Evolutionary conservation across 176 grass and related monocot species (phyloP), one percentile per base, ranked within the genome.

Genomic region (Pontederia paniculata): DNA sequence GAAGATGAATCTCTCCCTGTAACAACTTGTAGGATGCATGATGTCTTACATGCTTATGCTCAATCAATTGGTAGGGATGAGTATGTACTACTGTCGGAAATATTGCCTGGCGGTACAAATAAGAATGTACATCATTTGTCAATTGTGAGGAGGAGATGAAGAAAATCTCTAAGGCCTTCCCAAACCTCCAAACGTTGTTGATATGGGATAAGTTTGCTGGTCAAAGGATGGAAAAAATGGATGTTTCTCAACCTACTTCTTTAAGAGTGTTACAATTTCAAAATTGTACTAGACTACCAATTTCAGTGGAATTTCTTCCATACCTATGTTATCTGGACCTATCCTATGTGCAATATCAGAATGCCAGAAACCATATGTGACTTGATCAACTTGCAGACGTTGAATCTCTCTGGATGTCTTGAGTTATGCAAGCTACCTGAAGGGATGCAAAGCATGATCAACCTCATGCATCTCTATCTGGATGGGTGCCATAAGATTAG

Each of bases 41-140:
- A 63, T 64, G 42, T 71, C 1, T 66, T 78, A 47, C 76, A 78
- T 54, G 68, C 59, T 23, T 68, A 72, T 60, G 76, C 45, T 11
- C 11, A 22, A 10, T 78, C 59, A 10, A 23, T 66, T 21, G 43
- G 12, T 63, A 21, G 42, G 9, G 9, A 16, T 45, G 5, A 14
- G 12, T 68, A 13, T 20, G 2, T 44, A 44, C 1, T 44, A 8
- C 15, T 28, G 14, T 22, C 5, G 44, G 12, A 60, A 12, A 13
- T 0, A 45, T 21, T 23, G 48, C 44, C 52, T 21, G 10, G 14
- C 10, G 52, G 17, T 70, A 56, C n/a, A 44, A 54, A 14, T 22
- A 44, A 2, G 48, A 55, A n/a, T 53, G 52, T 42, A 17, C 23
- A 48, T 48, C 53, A 55, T 28, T 55, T 55, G 53, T 12, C 53